A percentile compares a stretch with the other conserved stretches of the same genome.
phyloP scores from a whole-genome alignment of 2,329 filamentous ascomycete genomes.

The Cladobotryum protrusum region DNA sequence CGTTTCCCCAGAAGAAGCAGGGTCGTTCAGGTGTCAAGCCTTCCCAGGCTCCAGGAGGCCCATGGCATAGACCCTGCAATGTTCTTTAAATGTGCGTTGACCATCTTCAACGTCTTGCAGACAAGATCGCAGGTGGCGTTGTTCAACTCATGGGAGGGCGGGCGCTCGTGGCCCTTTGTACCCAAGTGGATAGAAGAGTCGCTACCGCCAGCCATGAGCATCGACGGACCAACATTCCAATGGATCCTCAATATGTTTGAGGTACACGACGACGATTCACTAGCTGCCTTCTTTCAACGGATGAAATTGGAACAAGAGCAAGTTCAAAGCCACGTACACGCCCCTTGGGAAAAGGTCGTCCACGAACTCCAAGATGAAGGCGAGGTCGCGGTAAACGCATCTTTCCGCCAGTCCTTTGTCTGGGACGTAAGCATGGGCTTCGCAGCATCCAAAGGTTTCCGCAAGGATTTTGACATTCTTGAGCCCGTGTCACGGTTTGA shows the following conservation, averaged over 20 bases:
- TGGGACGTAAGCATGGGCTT: conserved; percentile 33
- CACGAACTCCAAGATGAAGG: conserved; percentile 28
- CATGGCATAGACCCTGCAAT: conserved; percentile 21
- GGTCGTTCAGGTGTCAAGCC: conserved; percentile 21
- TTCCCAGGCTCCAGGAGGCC: conserved; percentile 17
- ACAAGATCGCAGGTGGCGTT: conserved; percentile 26
- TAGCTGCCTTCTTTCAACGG: conserved; percentile 22
- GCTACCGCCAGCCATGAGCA: conserved; percentile 31
- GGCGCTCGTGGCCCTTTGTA: conserved; percentile 32
- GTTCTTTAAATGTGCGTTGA: conserved; percentile 26
- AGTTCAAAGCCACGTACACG: conserved; percentile 24
- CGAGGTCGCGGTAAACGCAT: conserved; percentile 24
- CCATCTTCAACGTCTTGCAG: conserved; percentile 28
- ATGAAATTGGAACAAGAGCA: conserved; percentile 22
- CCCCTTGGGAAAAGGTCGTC: conserved; percentile 29
- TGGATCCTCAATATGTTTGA: conserved; percentile 31
- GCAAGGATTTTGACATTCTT: conserved; percentile 18
- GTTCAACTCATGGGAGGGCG: conserved; percentile 30
- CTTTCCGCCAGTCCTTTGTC: conserved; percentile 32
- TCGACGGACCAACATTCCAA: conserved; percentile 31
- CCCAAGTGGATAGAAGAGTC: conserved; percentile 28
- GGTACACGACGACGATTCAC: conserved; percentile 19
- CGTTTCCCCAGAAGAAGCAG: conserved; percentile 26
- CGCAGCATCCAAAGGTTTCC: conserved; percentile 12
- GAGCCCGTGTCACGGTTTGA: conserved; percentile 28